A percentile compares a stretch with the other conserved stretches of the same genome.
phyloP scores from a whole-genome alignment of 192 early-diverging fungal genomes.

The Coemansia sp. region DNA sequence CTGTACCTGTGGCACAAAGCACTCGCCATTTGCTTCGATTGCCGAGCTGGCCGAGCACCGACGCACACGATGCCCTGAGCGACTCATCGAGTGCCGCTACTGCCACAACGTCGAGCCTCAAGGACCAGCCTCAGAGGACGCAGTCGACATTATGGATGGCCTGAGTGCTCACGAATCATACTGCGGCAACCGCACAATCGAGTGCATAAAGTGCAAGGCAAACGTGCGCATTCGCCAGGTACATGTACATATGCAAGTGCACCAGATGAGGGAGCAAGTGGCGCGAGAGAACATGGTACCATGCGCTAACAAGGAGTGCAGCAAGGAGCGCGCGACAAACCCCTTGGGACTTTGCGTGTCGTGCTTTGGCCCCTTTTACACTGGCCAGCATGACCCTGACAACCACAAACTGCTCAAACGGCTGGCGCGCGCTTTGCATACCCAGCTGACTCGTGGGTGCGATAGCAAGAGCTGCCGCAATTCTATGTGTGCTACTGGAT shows the following conservation, averaged over 20 bases:
- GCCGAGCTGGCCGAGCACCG: conserved; percentile 65
- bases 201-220: conserved; percentile 72
- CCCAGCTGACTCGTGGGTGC: conserved; percentile 79
- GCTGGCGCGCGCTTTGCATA: conserved; percentile 66
- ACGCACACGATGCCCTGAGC: conserved; percentile 64
- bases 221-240: conserved; percentile 79
- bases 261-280: conserved; percentile 55
- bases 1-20: conserved; percentile 61
- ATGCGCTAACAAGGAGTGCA: conserved; percentile 76
- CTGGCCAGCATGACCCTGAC: conserved; percentile 70
- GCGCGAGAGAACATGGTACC: conserved; percentile 61
- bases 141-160: conserved; percentile 65
- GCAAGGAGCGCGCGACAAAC: conserved; percentile 57
- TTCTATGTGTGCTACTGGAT: conserved; percentile 45
- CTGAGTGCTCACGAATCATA: conserved; percentile 75
- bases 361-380: conserved; percentile 85
- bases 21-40: conserved; percentile 29
- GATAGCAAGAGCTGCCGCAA: conserved; percentile 68
- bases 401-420: conserved; percentile 72
- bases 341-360: conserved; percentile 63
- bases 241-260: conserved; percentile 66
- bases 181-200: conserved; percentile 82
- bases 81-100: conserved; percentile 78
- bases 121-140: conserved; percentile 53
- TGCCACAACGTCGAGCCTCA: conserved; percentile 73